Conservation (phyloP, 2,329 filamentous ascomycete species). For the Colletotrichum caudatum region DNA sequence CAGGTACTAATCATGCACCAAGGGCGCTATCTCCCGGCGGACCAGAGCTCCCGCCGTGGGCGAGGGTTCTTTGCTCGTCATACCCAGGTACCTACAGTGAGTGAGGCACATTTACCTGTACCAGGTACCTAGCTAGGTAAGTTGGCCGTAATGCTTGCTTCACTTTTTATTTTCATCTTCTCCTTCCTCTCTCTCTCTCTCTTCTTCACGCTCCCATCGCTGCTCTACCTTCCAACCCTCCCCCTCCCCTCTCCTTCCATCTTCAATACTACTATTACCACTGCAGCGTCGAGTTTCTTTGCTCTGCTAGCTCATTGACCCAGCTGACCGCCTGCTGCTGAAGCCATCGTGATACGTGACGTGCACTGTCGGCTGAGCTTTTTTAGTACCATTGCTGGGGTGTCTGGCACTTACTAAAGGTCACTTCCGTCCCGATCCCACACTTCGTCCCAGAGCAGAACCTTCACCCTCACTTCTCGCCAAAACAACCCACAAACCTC, state of each 20-base stretch:
- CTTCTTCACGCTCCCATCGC: background rate
- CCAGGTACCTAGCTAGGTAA: background rate
- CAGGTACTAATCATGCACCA: background rate
- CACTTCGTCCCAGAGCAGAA: slow-evolving; percentile 22
- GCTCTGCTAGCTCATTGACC: slow-evolving; percentile 1
- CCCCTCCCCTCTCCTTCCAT: background rate
- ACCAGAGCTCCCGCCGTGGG: slow-evolving; percentile 26
- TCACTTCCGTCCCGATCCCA: slow-evolving; percentile 28
- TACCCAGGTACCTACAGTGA: background rate
- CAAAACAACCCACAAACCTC: slow-evolving; percentile 37
- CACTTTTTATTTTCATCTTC: background rate
- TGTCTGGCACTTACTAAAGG: slow-evolving; percentile 40
- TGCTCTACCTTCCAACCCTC: background rate
- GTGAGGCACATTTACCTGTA: slow-evolving; percentile 13
- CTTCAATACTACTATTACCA: background rate
- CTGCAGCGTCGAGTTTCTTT: slow-evolving; percentile 3
- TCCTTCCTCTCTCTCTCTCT: background rate
- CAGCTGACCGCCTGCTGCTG: slow-evolving; percentile 26
- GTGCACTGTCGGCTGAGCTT: slow-evolving; percentile 36
- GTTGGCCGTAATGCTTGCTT: background rate
- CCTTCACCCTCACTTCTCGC: slow-evolving; percentile 21
- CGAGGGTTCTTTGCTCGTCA: slow-evolving; percentile 16
- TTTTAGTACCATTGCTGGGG: slow-evolving; percentile 36
- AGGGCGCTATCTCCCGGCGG: slow-evolving; percentile 22
- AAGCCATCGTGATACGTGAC: slow-evolving; percentile 41